Conservation (phyloP, 2,329 filamentous ascomycete species). For the Aspergillus sp. region DNA sequence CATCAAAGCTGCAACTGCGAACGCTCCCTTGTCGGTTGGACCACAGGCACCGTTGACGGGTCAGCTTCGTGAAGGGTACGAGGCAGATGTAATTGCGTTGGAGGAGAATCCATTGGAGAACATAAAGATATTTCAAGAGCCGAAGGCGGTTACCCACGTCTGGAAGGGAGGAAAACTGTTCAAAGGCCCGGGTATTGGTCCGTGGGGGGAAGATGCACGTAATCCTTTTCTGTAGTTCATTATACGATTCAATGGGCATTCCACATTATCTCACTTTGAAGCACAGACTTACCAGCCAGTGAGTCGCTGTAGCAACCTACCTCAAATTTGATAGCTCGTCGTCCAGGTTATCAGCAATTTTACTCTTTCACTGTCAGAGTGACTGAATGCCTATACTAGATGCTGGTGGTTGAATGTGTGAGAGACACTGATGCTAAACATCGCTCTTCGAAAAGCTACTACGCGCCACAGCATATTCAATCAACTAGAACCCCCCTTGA, state of each 20-base stretch:
- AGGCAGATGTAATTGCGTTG: conserved; percentile 1
- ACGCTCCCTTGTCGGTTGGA: neutral
- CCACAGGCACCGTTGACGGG: neutral
- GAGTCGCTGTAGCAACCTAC: too few species aligned
- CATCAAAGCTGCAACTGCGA: conserved; percentile 1
- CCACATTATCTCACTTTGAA: too few species aligned
- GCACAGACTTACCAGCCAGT: too few species aligned
- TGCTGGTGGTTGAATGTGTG: too few species aligned
- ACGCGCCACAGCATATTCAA: too few species aligned
- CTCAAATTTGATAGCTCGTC: too few species aligned
- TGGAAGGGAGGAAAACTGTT: conserved; percentile 1
- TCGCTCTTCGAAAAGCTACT: too few species aligned
- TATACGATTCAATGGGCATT: neutral
- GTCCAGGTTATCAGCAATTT: too few species aligned
- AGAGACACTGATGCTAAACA: too few species aligned
- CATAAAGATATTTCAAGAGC: neutral
- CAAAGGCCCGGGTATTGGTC: conserved; percentile 1
- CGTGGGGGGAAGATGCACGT: neutral
- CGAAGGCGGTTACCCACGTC: neutral
- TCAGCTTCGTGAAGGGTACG: conserved; percentile 4
- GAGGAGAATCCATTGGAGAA: conserved; percentile 2
- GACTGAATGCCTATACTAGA: too few species aligned
- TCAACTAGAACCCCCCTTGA: too few species aligned
- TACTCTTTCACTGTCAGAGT: too few species aligned
- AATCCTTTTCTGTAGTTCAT: neutral